These are phyloP conservation scores for Olyra latifolia DNA, from an alignment of 176 grass and related monocot genomes.

Conservation along the genomic window DNA sequence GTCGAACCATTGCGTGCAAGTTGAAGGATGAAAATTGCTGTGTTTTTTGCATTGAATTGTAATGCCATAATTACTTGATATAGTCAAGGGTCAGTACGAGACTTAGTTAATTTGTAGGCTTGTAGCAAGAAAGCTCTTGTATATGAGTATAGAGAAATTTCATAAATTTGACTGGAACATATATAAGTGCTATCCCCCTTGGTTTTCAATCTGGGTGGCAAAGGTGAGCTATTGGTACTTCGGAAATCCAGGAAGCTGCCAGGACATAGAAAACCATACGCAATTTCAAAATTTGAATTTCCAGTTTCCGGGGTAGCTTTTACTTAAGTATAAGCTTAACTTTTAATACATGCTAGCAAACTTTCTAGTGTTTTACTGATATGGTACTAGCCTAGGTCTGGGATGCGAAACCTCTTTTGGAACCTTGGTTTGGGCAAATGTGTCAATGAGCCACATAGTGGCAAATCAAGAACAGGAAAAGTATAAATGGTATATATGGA, in stretches of 20 bases:
- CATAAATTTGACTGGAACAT: not conserved
- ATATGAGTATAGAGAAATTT: not conserved
- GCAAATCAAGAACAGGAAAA: not conserved
- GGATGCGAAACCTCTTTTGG: not conserved
- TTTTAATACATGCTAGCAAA: not conserved
- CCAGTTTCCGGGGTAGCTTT: not conserved
- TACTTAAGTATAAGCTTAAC: not conserved
- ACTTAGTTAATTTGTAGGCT: no score
- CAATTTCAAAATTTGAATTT: not conserved
- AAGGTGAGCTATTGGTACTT: not conserved
- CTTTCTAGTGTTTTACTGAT: not conserved
- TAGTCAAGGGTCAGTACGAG: no score
- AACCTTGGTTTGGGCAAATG: not conserved
- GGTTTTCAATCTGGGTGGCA: not conserved
- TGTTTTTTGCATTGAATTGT: not conserved
- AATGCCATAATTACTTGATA: no score
- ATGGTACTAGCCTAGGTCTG: not conserved
- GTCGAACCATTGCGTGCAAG: not conserved
- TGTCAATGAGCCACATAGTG: not conserved
- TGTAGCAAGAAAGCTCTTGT: not conserved
- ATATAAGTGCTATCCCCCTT: not conserved
- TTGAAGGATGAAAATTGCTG: not conserved
- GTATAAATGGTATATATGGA: not conserved
- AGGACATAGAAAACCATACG: not conserved
- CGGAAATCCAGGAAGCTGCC: not conserved